Base-by-base conservation (phyloP, 345 rosid genomes). In the Populus euphratica region DNA sequence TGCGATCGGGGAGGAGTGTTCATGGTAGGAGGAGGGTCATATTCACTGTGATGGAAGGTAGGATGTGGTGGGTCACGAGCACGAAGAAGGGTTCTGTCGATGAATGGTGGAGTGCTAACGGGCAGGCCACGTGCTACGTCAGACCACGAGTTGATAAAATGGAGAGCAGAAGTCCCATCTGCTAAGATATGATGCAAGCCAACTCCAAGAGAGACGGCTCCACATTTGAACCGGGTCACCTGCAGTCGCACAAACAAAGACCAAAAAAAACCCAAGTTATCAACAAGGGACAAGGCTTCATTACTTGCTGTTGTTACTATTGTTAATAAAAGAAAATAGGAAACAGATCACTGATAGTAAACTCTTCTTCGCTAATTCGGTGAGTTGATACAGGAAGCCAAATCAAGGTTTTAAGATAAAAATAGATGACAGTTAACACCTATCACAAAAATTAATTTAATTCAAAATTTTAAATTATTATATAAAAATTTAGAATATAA, bases 191-290 rank as follows among this genome's bases (percentile, higher is more conserved):
- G 86, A 47, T 82, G 83, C 14, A 64, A 8, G 12, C 74, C 75
- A 2, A 73, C 27, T 4, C 86, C 87, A 0, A 85, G 68, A 33
- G 76, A 54, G 2, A 75, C 70, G 6, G 80, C 83, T 12, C 87
- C 89, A 25, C 86, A 81, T 65, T 66, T 75, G 76, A 84, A 84
- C 5, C 2, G 62, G 0, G 87, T 86, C 6, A 84, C 79, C 85
- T 84, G 20, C 11, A 2, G 13, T 10, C 13, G 13, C 44, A 16
- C 2, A 11, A 9, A 38, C 25, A 39, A 31, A 8, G 66, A 17
- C 12, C 3, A 18, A 1, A 3, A n/a, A 18, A 2, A 4, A 0
- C 5, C 13, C 7, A 29, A 25, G 6, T 52, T 29, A 29, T 7
- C 8, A 27, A 13, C 13, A 14, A 59, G 6, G 8, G 12, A 27